Evolutionary conservation across 441 rosid genomes (phyloP), one percentile per base, ranked within the genome.

Genomic region (Populus trichocarpa): DNA sequence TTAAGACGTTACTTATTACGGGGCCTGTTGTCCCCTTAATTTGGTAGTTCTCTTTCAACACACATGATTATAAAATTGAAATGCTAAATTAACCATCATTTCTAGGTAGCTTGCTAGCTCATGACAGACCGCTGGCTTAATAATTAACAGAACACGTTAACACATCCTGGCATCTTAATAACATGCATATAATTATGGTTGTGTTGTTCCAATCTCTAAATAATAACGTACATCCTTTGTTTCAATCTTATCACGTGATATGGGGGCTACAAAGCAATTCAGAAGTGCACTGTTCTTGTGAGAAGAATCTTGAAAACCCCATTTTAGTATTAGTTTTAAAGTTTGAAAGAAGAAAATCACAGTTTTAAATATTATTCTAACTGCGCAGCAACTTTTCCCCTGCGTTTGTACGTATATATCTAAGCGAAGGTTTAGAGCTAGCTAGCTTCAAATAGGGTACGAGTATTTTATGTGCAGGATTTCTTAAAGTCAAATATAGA

Each of bases 1-100:
- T 12, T 5, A 59, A 32, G 25, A 57, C 75, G 68, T 32, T 73
- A 61, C 67, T 36, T 73, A 33, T 57, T 30, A 8, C 61, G 28
- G 42, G 68, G 67, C 32, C n/a, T 73, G 75, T n/a, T 73, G 75
- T 73, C 75, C 36, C 42, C 67, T 38, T n/a, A n/a, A n/a, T n/a
- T 40, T 3, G 14, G 26, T 23, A 2, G 28, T 70, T 38, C 23
- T 70, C 73, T 70, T 9, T 42, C 32, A 16, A 28, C 10, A 8
- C n/a, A 9, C 0, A 61, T 69, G 72, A 69, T 69, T 72, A 14
- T 18, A 70, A 70, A 35, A 22, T 20, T n/a, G 33, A 38, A 22
- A 23, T 14, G 8, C n/a, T 40, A 9, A n/a, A 61, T 61, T 22
- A 36, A 61, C 72, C 53, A 5, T 69, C 53, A 69, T 35, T 35